Conservation (phyloP, 495 filamentous ascomycete genomes). For the Penicillium dipodomyicola region DNA sequence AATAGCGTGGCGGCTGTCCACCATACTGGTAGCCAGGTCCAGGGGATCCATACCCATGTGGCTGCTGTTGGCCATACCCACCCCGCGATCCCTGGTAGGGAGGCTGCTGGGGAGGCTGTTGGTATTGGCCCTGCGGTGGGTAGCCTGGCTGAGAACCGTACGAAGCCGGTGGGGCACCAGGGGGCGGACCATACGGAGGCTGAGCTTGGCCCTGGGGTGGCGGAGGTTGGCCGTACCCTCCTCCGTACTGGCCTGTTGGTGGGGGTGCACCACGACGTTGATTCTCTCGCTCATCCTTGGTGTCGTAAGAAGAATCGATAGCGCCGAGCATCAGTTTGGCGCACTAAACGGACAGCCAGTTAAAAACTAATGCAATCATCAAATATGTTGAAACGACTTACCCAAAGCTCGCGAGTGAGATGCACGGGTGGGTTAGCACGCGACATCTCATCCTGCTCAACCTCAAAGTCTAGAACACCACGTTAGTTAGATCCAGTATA, state of each 20-base stretch:
- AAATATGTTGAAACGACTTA: slow-evolving; percentile 23
- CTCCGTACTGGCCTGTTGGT: slow-evolving; percentile 4
- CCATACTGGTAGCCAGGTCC: slow-evolving; percentile 4
- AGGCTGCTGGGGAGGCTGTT: slow-evolving; percentile 16
- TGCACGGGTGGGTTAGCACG: slow-evolving; percentile 53
- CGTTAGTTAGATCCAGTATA: slow-evolving; percentile 19
- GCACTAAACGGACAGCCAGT: slow-evolving; percentile 37
- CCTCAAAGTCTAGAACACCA: slow-evolving; percentile 55
- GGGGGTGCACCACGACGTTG: slow-evolving; percentile 22
- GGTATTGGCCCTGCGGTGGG: slow-evolving; percentile 4
- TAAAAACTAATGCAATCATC: neutral
- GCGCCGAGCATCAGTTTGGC: slow-evolving; percentile 70
- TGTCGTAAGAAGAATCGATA: slow-evolving; percentile 64
- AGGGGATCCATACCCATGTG: slow-evolving; percentile 24
- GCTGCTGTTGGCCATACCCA: slow-evolving; percentile 27
- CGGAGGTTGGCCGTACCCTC: slow-evolving; percentile 15
- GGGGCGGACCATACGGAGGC: slow-evolving; percentile 3
- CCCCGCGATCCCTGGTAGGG: slow-evolving; percentile 13
- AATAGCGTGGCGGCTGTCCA: slow-evolving; percentile 34
- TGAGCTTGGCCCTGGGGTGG: slow-evolving; percentile 21
- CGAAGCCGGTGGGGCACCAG: slow-evolving; percentile 6
- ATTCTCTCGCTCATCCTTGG: slow-evolving; percentile 58
- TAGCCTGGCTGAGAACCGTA: slow-evolving; percentile 24
- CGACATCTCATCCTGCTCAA: slow-evolving; percentile 63
- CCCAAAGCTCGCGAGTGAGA: slow-evolving; percentile 66